These are phyloP conservation scores for Coemansia asiatica DNA, from an alignment of 192 early-diverging fungal genomes.

Conservation along the genomic window DNA sequence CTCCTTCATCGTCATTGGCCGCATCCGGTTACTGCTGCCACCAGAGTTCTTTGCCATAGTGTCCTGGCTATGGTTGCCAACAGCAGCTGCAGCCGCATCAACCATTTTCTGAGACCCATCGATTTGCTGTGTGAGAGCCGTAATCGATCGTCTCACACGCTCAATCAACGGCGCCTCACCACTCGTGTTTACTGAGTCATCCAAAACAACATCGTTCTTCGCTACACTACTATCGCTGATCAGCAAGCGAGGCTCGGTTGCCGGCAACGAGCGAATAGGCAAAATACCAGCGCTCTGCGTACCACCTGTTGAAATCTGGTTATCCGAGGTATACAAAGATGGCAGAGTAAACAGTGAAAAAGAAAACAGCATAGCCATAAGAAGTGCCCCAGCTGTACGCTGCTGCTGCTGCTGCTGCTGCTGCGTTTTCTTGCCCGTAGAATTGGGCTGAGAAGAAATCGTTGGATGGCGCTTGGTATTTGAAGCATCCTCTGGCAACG, in stretches of 20 bases:
- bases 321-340: constrained; percentile 41
- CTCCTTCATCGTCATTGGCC: constrained; percentile 52
- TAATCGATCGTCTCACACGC: constrained; percentile 42
- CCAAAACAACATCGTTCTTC: not conserved
- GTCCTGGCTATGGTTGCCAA: constrained; percentile 1
- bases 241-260: constrained; percentile 27
- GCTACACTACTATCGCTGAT: constrained; percentile 10
- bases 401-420: constrained; percentile 10
- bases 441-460: not conserved
- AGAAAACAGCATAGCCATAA: constrained; percentile 80
- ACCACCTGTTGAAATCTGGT: constrained; percentile 32
- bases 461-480: not conserved
- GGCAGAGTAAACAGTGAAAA: constrained; percentile 80
- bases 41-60: not conserved
- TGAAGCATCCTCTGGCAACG: constrained; percentile 12
- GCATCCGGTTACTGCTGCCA: constrained; percentile 17
- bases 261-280: constrained; percentile 19
- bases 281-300: constrained; percentile 28
- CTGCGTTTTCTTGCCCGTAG: not conserved
- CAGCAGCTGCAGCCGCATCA: not conserved
- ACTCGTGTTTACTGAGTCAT: too few relatives aligned
- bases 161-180: constrained; percentile 30
- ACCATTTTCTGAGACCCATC: constrained; percentile 4
- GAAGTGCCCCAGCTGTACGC: constrained; percentile 28
- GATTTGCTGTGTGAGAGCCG: constrained; percentile 29